These are phyloP conservation scores for Aspergillus carlsbadensis DNA, from an alignment of 495 filamentous ascomycete species.

Conservation along the genomic window DNA sequence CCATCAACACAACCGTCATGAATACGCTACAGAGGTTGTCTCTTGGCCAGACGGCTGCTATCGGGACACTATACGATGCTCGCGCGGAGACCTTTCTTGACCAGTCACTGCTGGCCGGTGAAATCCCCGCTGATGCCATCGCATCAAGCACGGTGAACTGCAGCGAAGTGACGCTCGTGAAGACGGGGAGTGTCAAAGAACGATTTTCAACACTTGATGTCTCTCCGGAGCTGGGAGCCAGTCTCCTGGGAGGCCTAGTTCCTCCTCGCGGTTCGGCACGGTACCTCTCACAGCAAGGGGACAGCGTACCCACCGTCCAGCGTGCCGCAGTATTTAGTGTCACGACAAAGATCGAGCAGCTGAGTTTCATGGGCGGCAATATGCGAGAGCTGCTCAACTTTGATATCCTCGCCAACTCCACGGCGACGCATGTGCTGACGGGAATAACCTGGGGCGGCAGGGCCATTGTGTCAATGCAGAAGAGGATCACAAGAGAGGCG, in stretches of 20 bases:
- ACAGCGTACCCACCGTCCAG: background rate
- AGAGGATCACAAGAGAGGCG: background rate
- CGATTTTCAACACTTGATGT: background rate
- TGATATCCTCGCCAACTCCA: background rate
- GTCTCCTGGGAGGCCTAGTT: conserved; percentile 1
- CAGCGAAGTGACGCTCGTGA: background rate
- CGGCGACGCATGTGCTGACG: conserved; percentile 6
- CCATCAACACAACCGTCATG: background rate
- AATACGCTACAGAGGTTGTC: conserved; percentile 5
- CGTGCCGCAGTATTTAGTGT: background rate
- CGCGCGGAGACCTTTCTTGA: conserved; percentile 1
- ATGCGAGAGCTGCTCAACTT: background rate
- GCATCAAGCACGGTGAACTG: background rate
- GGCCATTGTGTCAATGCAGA: background rate
- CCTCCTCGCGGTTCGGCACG: background rate
- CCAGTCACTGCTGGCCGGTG: background rate
- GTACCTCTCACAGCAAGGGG: conserved; percentile 1
- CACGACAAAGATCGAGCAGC: background rate
- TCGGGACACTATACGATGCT: conserved; percentile 8
- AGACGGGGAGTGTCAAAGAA: background rate
- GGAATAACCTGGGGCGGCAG: conserved; percentile 7
- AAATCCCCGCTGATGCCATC: background rate
- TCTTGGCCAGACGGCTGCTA: conserved; percentile 1
- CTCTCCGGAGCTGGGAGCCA: background rate
- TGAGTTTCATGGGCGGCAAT: conserved; percentile 3